Evolutionary conservation across 2,329 filamentous ascomycete species (phyloP).

Genomic region (Aspergillus calidoustus): DNA sequence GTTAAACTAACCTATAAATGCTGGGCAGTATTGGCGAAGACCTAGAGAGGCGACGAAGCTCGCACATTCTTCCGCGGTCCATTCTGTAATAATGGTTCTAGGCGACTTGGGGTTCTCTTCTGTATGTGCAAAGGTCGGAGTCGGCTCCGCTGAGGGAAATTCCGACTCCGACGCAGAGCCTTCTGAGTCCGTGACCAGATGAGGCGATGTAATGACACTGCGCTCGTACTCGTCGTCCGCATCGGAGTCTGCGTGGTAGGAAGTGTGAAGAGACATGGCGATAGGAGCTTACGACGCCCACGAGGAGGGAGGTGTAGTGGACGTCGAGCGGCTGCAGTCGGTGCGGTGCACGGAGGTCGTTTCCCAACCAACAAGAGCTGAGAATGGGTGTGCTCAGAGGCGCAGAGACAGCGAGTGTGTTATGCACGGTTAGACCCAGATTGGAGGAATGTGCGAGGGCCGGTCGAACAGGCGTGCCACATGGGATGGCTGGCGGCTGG

Average conservation of each 20-base stretch:
- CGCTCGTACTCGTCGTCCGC: slow-evolving; percentile 70
- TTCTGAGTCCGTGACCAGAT: slow-evolving; percentile 61
- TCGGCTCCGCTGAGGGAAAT: slow-evolving; percentile 64
- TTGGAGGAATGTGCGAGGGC: slow-evolving; percentile 4
- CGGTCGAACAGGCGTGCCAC: slow-evolving; percentile 21
- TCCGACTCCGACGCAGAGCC: slow-evolving; percentile 62
- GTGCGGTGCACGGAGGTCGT: background rate
- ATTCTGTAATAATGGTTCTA: slow-evolving; percentile 62
- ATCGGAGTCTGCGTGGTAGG: slow-evolving; percentile 67
- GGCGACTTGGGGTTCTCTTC: slow-evolving; percentile 58
- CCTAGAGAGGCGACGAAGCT: slow-evolving; percentile 84
- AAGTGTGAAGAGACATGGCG: slow-evolving; percentile 50
- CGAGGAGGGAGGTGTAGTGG: slow-evolving; percentile 16
- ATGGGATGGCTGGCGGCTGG: slow-evolving; percentile 26
- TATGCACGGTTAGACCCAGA: slow-evolving; percentile 13
- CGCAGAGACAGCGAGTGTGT: background rate
- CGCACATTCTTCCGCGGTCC: slow-evolving; percentile 82
- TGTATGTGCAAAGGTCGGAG: slow-evolving; percentile 61
- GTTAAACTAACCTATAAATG: slow-evolving; percentile 74
- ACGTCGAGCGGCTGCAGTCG: slow-evolving; percentile 19
- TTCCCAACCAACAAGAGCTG: background rate
- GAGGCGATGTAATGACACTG: slow-evolving; percentile 62
- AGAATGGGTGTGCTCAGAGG: background rate
- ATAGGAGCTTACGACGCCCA: slow-evolving; percentile 22
- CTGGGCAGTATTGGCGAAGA: slow-evolving; percentile 78